Base-by-base conservation (phyloP, 768 basidiomycete genomes). In the Phaffia australis region DNA sequence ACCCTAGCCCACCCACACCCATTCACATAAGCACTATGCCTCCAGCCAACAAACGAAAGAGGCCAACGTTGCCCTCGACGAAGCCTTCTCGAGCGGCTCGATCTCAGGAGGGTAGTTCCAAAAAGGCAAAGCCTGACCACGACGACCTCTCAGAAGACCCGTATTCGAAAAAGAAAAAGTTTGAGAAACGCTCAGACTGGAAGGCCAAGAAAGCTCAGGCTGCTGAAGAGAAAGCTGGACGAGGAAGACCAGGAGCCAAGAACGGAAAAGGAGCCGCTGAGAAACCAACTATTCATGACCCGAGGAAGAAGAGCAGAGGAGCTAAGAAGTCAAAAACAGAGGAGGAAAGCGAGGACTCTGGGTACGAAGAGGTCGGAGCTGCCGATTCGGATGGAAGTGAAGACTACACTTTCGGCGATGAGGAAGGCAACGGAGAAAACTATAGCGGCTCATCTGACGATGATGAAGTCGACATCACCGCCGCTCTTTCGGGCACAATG, bases 301-400 rank as follows among this genome's bases (percentile, higher is more conserved):
- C 35, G 35, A 42, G 35, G 35, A 56, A 48, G 29, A 62, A 54
- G 60, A 56, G 27, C 50, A 25, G 59, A 60, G 50, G 46, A 49
- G 46, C 6, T 49, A 60, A 46, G 48, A 60, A 49, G 9, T 60
- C 19, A 48, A 60, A 49, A 60, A 60, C 23, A 52, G 66, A 67
- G 35, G 65, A 48, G 29, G 66, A 67, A 60, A 62, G 60, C 30
- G 60, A 61, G 9, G 66, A 61, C n/a, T 62, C 60, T 47, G 66
- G 66, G 7, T 67, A 67, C 60, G 66, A 67, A 61, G 66, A 67
- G 59, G 66, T 67, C 55, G 66, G 50, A n/a, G 55, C 19, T n/a
- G 55, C 18, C 25, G 63, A 56, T 18, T 64, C 55, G 54, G 55
- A 60, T 16, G 29, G 27, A 35, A 61, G 35, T 55, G 66, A 57